Evolutionary conservation across 176 grass and related monocot species (phyloP).

Genomic region (Eleusine coracana): DNA sequence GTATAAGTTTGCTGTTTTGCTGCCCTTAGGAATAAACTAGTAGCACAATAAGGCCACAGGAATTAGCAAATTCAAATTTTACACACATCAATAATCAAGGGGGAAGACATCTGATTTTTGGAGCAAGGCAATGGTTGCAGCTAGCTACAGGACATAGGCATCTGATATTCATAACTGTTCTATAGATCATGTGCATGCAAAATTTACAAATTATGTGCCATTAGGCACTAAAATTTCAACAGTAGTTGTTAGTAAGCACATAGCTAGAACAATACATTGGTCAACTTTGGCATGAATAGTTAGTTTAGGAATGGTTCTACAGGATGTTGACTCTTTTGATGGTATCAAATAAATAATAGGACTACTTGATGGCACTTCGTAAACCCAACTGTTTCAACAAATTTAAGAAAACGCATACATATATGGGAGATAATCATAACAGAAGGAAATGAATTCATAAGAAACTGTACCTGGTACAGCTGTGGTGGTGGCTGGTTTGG

Average conservation of each 20-base stretch:
- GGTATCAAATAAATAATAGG: conserved; percentile 18
- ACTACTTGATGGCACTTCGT: conserved; percentile 14
- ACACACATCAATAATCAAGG: conserved; percentile 4
- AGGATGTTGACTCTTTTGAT: conserved; percentile 1
- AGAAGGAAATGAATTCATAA: background rate
- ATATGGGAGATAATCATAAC: conserved; percentile 12
- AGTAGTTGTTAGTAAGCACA: background rate
- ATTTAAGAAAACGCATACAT: background rate
- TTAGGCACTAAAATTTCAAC: conserved; percentile 1
- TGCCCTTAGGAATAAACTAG: background rate
- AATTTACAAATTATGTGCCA: conserved; percentile 3
- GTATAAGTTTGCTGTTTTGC: background rate
- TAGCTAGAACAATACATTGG: background rate
- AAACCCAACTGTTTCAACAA: conserved; percentile 23
- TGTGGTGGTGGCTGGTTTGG: conserved; percentile 76
- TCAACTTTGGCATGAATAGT: background rate
- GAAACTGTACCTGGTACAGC: conserved; percentile 75
- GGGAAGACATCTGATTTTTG: background rate
- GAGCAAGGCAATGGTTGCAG: background rate
- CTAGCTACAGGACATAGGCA: conserved; percentile 14
- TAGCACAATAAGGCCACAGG: background rate
- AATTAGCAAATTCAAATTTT: background rate
- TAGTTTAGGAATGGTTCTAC: conserved; percentile 6
- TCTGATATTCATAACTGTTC: conserved; percentile 16
- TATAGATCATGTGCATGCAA: background rate